Percentiles rank a stretch among this genome's conserved stretches.
phyloP scores from a whole-genome alignment of 2,329 filamentous ascomycete species.

The Monascus ruber region DNA sequence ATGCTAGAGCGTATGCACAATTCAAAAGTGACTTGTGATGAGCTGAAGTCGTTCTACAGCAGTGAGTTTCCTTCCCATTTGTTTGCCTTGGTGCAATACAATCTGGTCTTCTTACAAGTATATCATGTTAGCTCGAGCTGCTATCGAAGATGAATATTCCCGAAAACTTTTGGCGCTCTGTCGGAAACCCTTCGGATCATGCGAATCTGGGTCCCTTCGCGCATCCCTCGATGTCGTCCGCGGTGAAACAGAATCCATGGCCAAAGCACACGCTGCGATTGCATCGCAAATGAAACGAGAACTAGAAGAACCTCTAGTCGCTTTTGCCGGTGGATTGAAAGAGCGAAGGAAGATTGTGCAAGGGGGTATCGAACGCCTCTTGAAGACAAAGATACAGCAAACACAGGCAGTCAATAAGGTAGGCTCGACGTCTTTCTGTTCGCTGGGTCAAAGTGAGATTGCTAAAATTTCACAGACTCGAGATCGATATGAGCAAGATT shows the following conservation, averaged over 20 bases:
- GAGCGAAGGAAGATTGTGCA: constrained; percentile 95
- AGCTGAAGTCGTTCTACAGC: constrained; percentile 81
- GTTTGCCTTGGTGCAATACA: no score
- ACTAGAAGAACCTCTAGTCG: constrained; percentile 81
- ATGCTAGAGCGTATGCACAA: constrained; percentile 89
- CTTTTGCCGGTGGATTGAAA: constrained; percentile 91
- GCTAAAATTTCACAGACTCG: constrained; percentile 48
- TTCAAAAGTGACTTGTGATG: constrained; percentile 89
- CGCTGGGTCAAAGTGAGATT: not conserved
- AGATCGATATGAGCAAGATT: constrained; percentile 94
- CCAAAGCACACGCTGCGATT: constrained; percentile 82
- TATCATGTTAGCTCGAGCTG: constrained; percentile 56
- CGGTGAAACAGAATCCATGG: constrained; percentile 84
- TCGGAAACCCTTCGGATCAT: constrained; percentile 79
- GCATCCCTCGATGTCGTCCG: constrained; percentile 77
- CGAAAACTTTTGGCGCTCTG: constrained; percentile 77
- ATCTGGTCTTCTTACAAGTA: no score
- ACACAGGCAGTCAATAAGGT: constrained; percentile 87
- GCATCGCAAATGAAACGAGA: constrained; percentile 93
- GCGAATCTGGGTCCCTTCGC: constrained; percentile 73
- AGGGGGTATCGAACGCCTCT: constrained; percentile 80
- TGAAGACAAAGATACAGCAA: constrained; percentile 88
- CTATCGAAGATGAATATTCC: constrained; percentile 94
- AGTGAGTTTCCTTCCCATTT: constrained; percentile 38
- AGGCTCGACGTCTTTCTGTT: constrained; percentile 10